Evolutionary conservation across 306 rosid genomes (phyloP).

Genomic region (Gleditsia sinensis): DNA sequence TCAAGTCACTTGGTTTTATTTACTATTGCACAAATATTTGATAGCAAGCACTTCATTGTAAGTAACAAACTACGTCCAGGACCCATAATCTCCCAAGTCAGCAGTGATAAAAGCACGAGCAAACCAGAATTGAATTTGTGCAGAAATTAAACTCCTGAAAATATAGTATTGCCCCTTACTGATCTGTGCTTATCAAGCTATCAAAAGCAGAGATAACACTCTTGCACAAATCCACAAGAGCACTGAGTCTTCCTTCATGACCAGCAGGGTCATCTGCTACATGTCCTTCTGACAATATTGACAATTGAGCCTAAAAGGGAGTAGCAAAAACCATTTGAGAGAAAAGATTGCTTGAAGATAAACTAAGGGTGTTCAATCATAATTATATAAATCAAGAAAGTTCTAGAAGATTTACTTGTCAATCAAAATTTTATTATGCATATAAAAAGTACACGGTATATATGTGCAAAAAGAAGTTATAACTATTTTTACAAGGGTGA

Average conservation of each 20-base stretch:
- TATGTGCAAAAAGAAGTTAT: not conserved
- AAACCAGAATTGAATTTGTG: not conserved
- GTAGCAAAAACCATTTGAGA: constrained; percentile 17
- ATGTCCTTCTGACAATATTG: constrained; percentile 40
- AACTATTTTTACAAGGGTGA: too few relatives aligned
- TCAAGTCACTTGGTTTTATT: constrained; percentile 14
- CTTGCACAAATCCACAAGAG: constrained; percentile 56
- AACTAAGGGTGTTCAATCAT: not conserved
- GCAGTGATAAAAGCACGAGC: constrained; percentile 4
- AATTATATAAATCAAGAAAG: not conserved
- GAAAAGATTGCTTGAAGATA: not conserved
- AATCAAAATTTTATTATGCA: not conserved
- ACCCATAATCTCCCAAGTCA: constrained; percentile 12
- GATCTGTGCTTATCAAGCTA: constrained; percentile 54
- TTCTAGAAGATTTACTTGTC: not conserved
- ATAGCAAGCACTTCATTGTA: not conserved
- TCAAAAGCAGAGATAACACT: constrained; percentile 64
- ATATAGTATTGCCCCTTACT: constrained; percentile 60
- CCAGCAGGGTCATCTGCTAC: constrained; percentile 28
- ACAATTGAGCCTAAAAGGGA: constrained; percentile 69
- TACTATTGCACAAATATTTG: not conserved
- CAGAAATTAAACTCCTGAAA: constrained; percentile 21
- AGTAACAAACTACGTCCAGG: not conserved
- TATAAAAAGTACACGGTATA: not conserved
- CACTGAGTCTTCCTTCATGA: constrained; percentile 32